Evolutionary conservation across 163 green algal genomes (phyloP), one percentile per base, ranked within the genome.

Genomic region (Scenedesmus sp.): DNA sequence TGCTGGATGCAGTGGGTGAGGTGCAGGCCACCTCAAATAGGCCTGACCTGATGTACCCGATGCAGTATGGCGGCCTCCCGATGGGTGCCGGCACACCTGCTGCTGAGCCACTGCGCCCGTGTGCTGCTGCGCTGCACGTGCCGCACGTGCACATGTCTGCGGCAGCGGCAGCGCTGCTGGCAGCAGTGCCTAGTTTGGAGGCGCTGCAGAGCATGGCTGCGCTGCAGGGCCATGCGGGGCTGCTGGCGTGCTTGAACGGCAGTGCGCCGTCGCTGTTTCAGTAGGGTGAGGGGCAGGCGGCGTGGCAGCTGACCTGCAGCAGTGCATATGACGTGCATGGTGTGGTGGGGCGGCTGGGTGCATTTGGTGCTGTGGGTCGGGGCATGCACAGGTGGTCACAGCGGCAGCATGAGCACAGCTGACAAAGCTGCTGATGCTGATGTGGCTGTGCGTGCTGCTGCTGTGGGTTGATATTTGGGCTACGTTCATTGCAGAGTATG

Each of bases 1-100:
- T 93, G 83, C 66, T 93, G 34, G 90, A 93, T 56, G 90, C 90
- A 34, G 90, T 93, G 2, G 83, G 90, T 9, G 56, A 90, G 83
- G 57, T 90, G 83, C 90, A 93, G 67, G 74, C 57, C 3, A 52
- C 16, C 4, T 91, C 87, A 4, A 23, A 55, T n/a, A n/a, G 87
- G 57, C 87, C 87, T 10, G 87, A 91, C 34, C 57, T 91, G 74
- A 81, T 91, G 87, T 91, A 87, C 26, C 87, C 87, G 2, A 34
- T 91, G 56, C 87, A 87, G 87, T 91, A 59, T 77, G 87, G 87
- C 4, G 87, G 87, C 57, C 5, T 91, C 34, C 87, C 87, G 20
- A 23, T 79, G 73, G 84, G n/a, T 7, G 26, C 59, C 12, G 59
- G 26, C n/a, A 16, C 10, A 26, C n/a, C 56, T 62, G n/a, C 56